Percentiles rank a stretch among this genome's conserved stretches.
phyloP scores from a whole-genome alignment of 2,329 filamentous ascomycete species.

The Emmonsiellopsis sp. region DNA sequence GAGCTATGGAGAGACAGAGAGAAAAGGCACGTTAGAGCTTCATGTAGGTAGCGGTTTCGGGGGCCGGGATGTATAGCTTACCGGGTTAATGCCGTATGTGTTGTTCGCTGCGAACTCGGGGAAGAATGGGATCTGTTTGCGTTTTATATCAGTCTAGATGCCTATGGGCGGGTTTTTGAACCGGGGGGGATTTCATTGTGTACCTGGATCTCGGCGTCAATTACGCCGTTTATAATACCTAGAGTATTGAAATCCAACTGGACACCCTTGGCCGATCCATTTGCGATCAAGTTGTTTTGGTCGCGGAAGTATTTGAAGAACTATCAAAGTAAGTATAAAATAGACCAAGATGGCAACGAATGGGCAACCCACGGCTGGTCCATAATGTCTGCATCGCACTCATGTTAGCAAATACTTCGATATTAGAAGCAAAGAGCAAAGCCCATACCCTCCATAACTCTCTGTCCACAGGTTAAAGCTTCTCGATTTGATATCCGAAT shows the following conservation, averaged over 20 bases:
- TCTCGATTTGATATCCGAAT: slow-evolving; percentile 40
- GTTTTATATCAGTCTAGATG: not conserved
- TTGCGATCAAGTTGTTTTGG: slow-evolving; percentile 46
- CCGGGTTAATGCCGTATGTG: slow-evolving; percentile 51
- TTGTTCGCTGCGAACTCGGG: slow-evolving; percentile 33
- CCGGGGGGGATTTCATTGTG: not conserved
- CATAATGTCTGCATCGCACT: slow-evolving; percentile 41
- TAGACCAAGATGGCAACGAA: not conserved
- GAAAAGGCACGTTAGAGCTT: not conserved
- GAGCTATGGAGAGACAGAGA: slow-evolving; percentile 19
- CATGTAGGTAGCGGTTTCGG: not conserved
- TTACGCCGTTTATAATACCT: slow-evolving; percentile 48
- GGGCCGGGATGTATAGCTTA: slow-evolving; percentile 21
- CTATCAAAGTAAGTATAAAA: slow-evolving; percentile 8
- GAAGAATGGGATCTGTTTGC: slow-evolving; percentile 9
- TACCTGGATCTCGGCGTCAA: slow-evolving; percentile 43
- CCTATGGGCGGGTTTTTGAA: not conserved
- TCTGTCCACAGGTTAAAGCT: slow-evolving; percentile 53
- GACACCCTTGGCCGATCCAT: slow-evolving; percentile 39
- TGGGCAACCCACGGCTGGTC: slow-evolving; percentile 27
- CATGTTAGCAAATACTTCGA: slow-evolving; percentile 11
- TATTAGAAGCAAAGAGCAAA: not conserved
- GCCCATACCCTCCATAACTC: slow-evolving; percentile 38
- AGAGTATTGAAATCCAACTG: slow-evolving; percentile 46
- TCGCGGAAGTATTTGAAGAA: slow-evolving; percentile 51